A percentile compares a stretch with the other conserved stretches of the same genome.
phyloP scores from a whole-genome alignment of 257 asterid species.

The Solanum lycopersicoides region DNA sequence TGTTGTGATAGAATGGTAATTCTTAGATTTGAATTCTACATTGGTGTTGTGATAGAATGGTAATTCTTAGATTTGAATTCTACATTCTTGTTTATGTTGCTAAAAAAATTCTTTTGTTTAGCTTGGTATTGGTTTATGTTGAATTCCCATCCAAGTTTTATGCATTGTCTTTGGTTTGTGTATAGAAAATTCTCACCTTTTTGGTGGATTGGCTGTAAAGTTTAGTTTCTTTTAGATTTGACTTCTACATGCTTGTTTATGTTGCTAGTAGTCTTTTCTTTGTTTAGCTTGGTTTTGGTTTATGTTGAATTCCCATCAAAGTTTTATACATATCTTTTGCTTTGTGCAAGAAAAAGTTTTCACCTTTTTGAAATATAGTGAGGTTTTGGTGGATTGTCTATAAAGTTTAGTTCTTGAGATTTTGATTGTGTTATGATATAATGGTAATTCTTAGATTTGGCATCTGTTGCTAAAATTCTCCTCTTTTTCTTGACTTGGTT shows the following conservation, averaged over 20 bases:
- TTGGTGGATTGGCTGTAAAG: neutral
- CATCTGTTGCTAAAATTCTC: neutral
- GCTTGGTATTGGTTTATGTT: neutral
- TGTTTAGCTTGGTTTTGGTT: neutral
- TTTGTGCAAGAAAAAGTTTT: neutral
- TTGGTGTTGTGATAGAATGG: neutral
- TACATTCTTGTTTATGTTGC: neutral
- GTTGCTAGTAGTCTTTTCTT: neutral
- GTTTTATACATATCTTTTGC: neutral
- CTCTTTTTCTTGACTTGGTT: neutral
- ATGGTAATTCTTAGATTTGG: neutral
- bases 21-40: neutral
- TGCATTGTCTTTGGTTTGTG: neutral
- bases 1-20: neutral
- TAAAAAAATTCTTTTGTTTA: neutral
- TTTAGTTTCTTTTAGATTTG: neutral
- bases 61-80: neutral
- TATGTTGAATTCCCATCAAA: neutral
- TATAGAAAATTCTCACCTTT: neutral
- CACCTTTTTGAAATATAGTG: neutral
- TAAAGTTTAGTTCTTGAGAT: neutral
- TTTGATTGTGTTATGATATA: neutral
- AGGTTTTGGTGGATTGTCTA: neutral
- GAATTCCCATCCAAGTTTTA: neutral
- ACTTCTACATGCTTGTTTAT: neutral